Evolutionary conservation across 345 rosid species (phyloP).

Genomic region (Brassica nigra): DNA sequence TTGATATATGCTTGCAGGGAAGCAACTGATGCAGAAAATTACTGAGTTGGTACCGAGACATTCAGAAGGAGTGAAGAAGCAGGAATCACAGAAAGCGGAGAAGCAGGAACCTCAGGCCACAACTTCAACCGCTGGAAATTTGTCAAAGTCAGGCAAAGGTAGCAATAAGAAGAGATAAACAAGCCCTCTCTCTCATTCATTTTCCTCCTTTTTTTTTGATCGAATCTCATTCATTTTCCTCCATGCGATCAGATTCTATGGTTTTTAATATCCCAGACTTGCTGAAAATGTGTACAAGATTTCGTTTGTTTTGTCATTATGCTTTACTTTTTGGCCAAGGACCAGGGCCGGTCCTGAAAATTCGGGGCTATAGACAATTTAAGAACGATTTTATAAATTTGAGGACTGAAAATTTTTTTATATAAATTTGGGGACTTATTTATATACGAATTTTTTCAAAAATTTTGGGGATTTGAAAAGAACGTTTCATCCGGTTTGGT

Average conservation of each 20-base stretch:
- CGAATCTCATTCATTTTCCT: neutral
- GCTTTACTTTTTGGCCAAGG: neutral
- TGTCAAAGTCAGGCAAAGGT: constrained; percentile 69
- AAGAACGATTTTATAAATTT: no score
- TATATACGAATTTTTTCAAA: no score
- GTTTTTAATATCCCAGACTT: neutral
- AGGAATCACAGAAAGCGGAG: constrained; percentile 70
- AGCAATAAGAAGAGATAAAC: constrained; percentile 80
- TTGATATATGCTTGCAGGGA: constrained; percentile 51
- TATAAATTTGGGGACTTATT: no score
- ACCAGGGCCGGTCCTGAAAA: no score
- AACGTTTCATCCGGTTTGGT: no score
- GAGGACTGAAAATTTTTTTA: no score
- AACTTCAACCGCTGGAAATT: constrained; percentile 43
- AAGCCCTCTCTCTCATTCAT: neutral
- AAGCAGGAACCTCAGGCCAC: constrained; percentile 70
- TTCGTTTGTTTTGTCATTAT: neutral
- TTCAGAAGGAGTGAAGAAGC: constrained; percentile 80
- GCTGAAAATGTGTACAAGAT: neutral
- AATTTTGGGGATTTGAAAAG: neutral
- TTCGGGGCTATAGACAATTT: no score
- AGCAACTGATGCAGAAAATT: constrained; percentile 81
- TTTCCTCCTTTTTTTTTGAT: no score
- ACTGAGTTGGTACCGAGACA: constrained; percentile 88
- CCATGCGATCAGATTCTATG: neutral